Base-by-base conservation (phyloP, 2,329 filamentous ascomycete species). In the Apiospora marii region DNA sequence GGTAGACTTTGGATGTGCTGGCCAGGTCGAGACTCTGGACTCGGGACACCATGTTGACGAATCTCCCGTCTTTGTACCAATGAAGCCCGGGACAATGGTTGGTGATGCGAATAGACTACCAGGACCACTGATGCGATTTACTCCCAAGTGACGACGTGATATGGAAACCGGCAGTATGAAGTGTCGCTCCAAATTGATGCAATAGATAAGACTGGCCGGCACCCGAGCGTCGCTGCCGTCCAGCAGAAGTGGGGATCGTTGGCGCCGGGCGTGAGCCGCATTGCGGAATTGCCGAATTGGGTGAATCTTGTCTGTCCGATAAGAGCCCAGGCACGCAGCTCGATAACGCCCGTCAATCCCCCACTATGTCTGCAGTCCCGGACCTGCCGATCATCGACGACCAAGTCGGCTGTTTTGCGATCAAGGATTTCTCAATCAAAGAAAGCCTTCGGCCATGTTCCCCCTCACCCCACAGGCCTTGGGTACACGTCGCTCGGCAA, bases 1-100 rank as follows among this genome's bases (percentile, higher is more conserved):
- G 74, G 71, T 76, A 77, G 1, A 72, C 70, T 4, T 30, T 22
- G 14, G 71, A 67, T 5, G 77, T 78, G 73, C 71, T 74, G 67
- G 64, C 22, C 6, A 76, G 72, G 43, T 77, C 76, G 7, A 77
- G 30, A 0, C 71, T 69, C 19, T 73, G 48, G 44, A 67, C 70
- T 30, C 27, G 67, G 12, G 30, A 13, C 13, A 27, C 37, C 58
- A 67, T 67, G 13, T 2, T 14, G 3, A 14, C 27, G 4, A 10
- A 14, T 27, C 22, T 51, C 49, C 24, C 4, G 10, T 10, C 10
- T 27, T 22, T 12, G n/a, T 10, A 4, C 8, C 5, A 24, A 27
- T 13, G 4, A 12, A 1, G 49, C 12, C 4, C 8, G 1, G 24
- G 48, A 8, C 49, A 22, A 27, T n/a, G n/a, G n/a, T n/a, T 8